Evolutionary conservation across 192 early-diverging fungal species (phyloP).

Genomic region (Linnemannia zychae): DNA sequence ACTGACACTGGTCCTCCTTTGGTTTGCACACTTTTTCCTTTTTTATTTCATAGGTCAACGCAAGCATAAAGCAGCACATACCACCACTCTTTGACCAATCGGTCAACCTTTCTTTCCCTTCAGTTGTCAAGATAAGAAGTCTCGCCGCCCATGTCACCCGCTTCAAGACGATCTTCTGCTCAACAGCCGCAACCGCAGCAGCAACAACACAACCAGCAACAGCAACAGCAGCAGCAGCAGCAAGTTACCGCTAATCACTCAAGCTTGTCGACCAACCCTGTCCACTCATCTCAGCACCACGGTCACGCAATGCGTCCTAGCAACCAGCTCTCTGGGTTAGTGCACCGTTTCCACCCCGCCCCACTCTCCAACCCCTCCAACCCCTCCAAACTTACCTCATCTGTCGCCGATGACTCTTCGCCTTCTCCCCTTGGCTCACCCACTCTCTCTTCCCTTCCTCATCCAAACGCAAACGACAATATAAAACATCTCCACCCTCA

Average conservation of each 20-base stretch:
- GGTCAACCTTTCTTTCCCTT: neutral
- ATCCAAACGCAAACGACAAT: neutral
- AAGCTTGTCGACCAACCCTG: neutral
- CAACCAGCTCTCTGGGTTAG: constrained; percentile 7
- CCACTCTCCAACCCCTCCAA: neutral
- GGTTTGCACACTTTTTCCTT: neutral
- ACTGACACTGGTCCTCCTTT: neutral
- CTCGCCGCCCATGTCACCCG: constrained; percentile 25
- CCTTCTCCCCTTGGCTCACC: neutral
- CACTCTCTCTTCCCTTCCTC: neutral
- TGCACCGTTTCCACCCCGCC: neutral
- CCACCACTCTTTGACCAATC: neutral
- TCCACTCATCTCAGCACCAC: neutral
- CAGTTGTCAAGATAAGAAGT: neutral
- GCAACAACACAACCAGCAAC: neutral
- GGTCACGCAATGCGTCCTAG: neutral
- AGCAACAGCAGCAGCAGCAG: constrained; percentile 8
- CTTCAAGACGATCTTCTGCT: constrained; percentile 24
- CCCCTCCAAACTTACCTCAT: neutral
- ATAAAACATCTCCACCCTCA: neutral
- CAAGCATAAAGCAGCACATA: neutral
- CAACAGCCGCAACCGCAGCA: constrained; percentile 14
- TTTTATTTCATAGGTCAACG: neutral
- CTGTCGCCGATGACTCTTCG: neutral
- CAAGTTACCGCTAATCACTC: neutral